Conservation (phyloP, 179 eudicot genomes). For the Gypsophila paniculata region DNA sequence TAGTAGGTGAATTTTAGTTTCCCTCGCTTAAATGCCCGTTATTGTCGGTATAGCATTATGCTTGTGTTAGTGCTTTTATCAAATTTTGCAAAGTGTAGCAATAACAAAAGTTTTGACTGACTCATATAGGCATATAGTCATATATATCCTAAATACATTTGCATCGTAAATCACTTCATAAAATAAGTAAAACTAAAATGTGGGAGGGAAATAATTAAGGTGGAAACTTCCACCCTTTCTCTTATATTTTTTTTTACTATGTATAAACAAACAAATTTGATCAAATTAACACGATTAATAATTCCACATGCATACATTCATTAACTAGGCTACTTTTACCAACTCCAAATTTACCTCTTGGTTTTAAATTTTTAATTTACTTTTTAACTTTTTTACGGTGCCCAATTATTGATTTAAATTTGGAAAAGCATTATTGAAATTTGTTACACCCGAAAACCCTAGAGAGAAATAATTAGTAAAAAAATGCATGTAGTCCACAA, state of each 20-base stretch:
- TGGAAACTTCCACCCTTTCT: not conserved
- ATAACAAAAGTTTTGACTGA: slow-evolving; percentile 12
- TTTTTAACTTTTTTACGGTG: not conserved
- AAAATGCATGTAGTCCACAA: slow-evolving; percentile 8
- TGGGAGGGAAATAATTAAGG: slow-evolving; percentile 16
- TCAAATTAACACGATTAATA: not conserved
- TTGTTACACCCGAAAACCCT: slow-evolving; percentile 7
- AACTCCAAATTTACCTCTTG: slow-evolving; percentile 12
- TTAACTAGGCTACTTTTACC: too few species aligned
- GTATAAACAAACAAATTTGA: slow-evolving; percentile 8
- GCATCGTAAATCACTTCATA: not conserved
- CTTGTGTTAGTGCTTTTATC: not conserved
- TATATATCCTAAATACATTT: not conserved
- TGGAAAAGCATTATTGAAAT: slow-evolving; percentile 13
- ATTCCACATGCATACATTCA: not conserved
- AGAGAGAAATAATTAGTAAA: not conserved
- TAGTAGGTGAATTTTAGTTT: not conserved
- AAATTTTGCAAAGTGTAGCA: slow-evolving; percentile 3
- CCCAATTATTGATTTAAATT: slow-evolving; percentile 8
- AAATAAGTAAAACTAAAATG: not conserved
- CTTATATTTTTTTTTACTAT: slow-evolving; percentile 1
- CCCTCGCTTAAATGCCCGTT: not conserved
- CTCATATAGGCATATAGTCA: not conserved
- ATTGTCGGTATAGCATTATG: not conserved
- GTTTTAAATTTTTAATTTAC: not conserved